phyloP scores from a whole-genome alignment of 108 stramenopile genomes.

The Cyclotella cryptica region DNA sequence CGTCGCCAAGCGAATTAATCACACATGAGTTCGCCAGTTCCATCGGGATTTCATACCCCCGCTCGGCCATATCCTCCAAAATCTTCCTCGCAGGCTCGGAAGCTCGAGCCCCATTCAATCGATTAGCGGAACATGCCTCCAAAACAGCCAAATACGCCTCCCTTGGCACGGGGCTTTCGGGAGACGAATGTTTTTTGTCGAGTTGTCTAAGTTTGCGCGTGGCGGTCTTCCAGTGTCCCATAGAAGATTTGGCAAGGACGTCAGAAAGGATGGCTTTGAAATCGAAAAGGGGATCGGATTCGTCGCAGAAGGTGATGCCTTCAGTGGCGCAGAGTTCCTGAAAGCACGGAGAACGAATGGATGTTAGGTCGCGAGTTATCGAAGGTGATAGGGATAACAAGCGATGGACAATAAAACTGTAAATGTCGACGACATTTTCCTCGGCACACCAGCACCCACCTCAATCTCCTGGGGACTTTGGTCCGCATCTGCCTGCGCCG shows the following conservation, averaged over 20 bases:
- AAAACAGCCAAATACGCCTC: conserved; percentile 69
- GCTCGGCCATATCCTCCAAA: conserved; percentile 79
- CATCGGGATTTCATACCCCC: conserved; percentile 67
- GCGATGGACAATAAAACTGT: too few species aligned
- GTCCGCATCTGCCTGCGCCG: conserved; percentile 22
- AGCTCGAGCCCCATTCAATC: conserved; percentile 88
- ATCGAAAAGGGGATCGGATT: conserved; percentile 78
- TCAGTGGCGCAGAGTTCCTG: conserved; percentile 58
- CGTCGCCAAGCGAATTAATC: conserved; percentile 65
- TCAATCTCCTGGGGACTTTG: conserved; percentile 44
- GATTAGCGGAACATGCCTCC: conserved; percentile 72
- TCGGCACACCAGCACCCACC: conserved; percentile 17
- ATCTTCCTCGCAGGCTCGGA: conserved; percentile 84
- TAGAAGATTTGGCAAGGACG: conserved; percentile 60
- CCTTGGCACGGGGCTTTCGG: conserved; percentile 61
- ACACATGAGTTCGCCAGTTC: conserved; percentile 76
- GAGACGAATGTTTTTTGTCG: conserved; percentile 45
- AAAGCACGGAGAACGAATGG: neutral
- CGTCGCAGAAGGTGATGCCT: conserved; percentile 72
- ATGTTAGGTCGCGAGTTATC: neutral
- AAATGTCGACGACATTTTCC: too few species aligned
- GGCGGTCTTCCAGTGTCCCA: conserved; percentile 87
- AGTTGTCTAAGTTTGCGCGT: conserved; percentile 78
- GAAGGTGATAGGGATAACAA: too few species aligned
- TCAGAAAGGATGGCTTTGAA: conserved; percentile 68